Conservation (phyloP, 192 early-diverging fungal genomes). For the Chytriomyces sp. region DNA sequence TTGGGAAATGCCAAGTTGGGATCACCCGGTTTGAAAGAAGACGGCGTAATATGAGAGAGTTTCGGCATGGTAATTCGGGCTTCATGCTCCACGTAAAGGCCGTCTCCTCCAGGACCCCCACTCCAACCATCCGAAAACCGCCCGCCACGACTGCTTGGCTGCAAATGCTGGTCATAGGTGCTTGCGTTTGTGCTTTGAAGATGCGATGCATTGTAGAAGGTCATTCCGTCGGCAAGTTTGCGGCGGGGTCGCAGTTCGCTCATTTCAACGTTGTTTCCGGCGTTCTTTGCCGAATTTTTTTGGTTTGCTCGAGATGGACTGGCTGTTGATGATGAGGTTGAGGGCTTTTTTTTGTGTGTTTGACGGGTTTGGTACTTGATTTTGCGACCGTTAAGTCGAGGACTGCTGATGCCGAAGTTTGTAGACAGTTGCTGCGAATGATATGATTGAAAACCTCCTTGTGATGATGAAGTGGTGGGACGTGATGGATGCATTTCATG, state of each 20-base stretch:
- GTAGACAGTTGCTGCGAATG: not conserved
- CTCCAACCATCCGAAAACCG: conserved; percentile 39
- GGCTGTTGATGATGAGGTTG: too few species aligned
- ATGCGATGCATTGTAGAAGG: conserved; percentile 19
- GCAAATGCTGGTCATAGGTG: conserved; percentile 1
- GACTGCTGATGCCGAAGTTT: not conserved
- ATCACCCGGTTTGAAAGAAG: conserved; percentile 37
- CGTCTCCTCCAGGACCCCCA: conserved; percentile 49
- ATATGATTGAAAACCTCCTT: not conserved
- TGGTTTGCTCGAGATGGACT: too few species aligned
- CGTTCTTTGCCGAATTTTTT: not conserved
- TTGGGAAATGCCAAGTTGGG: conserved; percentile 26
- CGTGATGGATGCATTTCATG: not conserved
- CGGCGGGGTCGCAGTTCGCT: conserved; percentile 37
- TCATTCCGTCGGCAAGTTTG: conserved; percentile 32
- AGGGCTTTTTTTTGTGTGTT: not conserved
- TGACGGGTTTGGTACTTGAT: conserved; percentile 1
- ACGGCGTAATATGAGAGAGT: conserved; percentile 39
- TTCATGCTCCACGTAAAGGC: conserved; percentile 52
- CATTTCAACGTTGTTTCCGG: conserved; percentile 26
- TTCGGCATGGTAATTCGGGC: conserved; percentile 42
- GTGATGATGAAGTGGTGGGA: not conserved
- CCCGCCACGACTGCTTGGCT: conserved; percentile 20
- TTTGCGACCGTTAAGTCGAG: not conserved
- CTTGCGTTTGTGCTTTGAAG: not conserved